Evolutionary conservation across 768 basidiomycete species (phyloP).

Genomic region (Harrya chromipes): DNA sequence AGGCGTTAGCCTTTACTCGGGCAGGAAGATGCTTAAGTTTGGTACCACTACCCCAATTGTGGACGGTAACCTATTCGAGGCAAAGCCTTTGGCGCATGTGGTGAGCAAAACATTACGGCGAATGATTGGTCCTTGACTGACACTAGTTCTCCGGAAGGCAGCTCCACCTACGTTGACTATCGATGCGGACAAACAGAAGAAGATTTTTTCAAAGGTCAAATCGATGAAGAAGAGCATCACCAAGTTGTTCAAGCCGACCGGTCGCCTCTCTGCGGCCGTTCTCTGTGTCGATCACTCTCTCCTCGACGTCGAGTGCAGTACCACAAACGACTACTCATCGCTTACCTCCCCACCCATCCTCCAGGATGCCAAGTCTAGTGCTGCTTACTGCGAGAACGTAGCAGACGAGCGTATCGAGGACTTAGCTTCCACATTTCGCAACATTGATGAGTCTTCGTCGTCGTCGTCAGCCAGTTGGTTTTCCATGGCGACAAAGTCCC

Average conservation of each 20-base stretch:
- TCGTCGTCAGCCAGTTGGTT: background rate
- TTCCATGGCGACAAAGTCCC: background rate
- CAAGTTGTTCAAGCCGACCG: constrained; percentile 14
- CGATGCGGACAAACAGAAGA: constrained; percentile 5
- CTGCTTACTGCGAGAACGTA: background rate
- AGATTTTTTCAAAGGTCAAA: constrained; percentile 10
- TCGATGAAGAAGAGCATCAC: constrained; percentile 11
- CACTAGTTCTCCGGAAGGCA: background rate
- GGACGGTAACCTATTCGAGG: background rate
- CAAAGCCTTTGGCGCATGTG: background rate
- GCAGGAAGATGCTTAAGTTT: constrained; percentile 11
- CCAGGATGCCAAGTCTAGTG: background rate
- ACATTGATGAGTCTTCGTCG: background rate
- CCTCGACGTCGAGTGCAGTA: background rate
- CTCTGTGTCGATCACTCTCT: background rate
- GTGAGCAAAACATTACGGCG: constrained; percentile 1
- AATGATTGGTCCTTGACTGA: background rate
- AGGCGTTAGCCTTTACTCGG: background rate
- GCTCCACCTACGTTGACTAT: background rate
- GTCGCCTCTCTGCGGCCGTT: background rate
- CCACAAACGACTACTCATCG: background rate
- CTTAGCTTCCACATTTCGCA: background rate
- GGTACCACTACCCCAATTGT: background rate
- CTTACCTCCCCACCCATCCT: background rate
- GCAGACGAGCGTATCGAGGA: background rate